These are phyloP conservation scores for Castanea sativa DNA, from an alignment of 306 rosid genomes.

Conservation along the genomic window DNA sequence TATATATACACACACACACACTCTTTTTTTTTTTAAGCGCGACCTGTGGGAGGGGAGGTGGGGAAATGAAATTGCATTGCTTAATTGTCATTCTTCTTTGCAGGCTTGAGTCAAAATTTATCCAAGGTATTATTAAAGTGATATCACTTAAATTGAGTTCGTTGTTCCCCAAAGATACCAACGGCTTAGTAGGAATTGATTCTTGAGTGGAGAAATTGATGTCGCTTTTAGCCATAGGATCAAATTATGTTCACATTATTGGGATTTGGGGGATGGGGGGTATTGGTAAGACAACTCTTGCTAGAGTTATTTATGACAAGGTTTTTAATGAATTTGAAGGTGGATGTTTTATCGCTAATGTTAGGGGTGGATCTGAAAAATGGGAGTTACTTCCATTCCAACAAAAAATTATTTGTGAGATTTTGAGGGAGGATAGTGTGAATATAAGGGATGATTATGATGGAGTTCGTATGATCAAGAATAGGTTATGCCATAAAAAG, in stretches of 20 bases:
- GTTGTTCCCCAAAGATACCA: conserved; percentile 1
- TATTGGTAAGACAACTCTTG: neutral
- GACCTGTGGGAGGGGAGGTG: too few species aligned
- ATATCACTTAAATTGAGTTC: conserved; percentile 19
- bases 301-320: conserved; percentile 24
- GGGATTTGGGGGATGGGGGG: conserved; percentile 45
- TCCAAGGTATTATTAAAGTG: conserved; percentile 22
- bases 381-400: conserved; percentile 23
- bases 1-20: too few species aligned
- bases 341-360: conserved; percentile 26
- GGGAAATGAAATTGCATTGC: too few species aligned
- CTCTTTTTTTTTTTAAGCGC: too few species aligned
- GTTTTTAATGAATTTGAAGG: neutral
- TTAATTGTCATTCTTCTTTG: neutral
- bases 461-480: neutral
- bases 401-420: conserved; percentile 17
- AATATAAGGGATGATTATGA: conserved; percentile 20
- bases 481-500: too few species aligned
- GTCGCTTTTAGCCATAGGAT: conserved; percentile 6
- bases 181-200: conserved; percentile 20
- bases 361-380: conserved; percentile 17
- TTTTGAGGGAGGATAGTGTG: conserved; percentile 4
- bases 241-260: conserved; percentile 26
- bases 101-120: conserved; percentile 29
- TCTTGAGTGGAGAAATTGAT: conserved; percentile 17